A percentile compares a stretch with the other conserved stretches of the same genome.
phyloP scores from a whole-genome alignment of 164 flowering plant genomes.

The Echeveria elegans region DNA sequence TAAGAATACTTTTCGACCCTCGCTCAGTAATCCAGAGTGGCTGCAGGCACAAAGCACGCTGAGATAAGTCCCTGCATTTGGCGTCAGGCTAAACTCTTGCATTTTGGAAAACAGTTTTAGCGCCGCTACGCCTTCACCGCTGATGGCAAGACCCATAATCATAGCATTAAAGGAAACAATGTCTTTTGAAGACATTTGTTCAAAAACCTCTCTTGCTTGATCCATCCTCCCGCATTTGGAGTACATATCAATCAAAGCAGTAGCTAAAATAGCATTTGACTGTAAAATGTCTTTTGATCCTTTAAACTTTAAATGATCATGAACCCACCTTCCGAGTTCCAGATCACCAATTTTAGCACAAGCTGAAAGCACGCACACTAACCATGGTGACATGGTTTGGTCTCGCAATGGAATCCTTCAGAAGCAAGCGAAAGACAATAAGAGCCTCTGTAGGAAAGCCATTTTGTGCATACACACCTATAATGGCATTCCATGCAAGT shows the following conservation, averaged over 20 bases:
- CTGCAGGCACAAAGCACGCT: conserved; percentile 48
- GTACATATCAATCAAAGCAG: conserved; percentile 67
- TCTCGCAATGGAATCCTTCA: conserved; percentile 11
- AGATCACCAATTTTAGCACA: conserved; percentile 61
- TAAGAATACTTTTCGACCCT: conserved; percentile 35
- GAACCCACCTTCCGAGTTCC: conserved; percentile 53
- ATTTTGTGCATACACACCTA: conserved; percentile 43
- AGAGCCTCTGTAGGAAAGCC: conserved; percentile 42
- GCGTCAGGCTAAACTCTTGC: conserved; percentile 29
- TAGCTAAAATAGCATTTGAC: conserved; percentile 36
- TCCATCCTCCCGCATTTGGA: conserved; percentile 51
- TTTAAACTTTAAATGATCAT: conserved; percentile 25
- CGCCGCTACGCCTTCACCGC: conserved; percentile 51
- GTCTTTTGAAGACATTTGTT: conserved; percentile 31
- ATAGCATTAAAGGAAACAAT: conserved; percentile 53
- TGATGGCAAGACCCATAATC: conserved; percentile 61
- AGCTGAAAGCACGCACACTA: conserved; percentile 51
- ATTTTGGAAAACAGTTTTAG: conserved; percentile 34
- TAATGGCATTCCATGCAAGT: conserved; percentile 54
- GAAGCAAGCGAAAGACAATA: conserved; percentile 33
- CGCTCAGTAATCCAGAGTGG: conserved; percentile 44
- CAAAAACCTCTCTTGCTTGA: conserved; percentile 34
- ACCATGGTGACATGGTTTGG: conserved; percentile 79
- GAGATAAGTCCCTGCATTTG: conserved; percentile 43
- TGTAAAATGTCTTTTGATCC: conserved; percentile 30